Evolutionary conservation across 192 early-diverging fungal genomes (phyloP).

Genomic region (Umbelopsis ramanniana): DNA sequence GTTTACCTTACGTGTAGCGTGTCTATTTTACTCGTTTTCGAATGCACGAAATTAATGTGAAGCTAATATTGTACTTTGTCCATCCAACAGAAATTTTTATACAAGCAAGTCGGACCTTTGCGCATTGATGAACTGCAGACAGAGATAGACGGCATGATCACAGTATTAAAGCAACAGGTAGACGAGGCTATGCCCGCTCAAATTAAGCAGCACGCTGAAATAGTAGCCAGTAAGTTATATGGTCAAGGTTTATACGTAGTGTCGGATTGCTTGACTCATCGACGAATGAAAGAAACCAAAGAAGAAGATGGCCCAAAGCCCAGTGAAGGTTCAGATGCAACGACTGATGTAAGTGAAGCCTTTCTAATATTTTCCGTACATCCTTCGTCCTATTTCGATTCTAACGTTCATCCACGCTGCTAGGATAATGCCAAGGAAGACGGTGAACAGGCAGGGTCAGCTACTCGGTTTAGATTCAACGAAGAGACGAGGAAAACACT

Average conservation of each 20-base stretch:
- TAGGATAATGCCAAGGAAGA: conserved; percentile 10
- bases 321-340: not conserved
- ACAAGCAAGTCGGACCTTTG: conserved; percentile 32
- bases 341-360: not conserved
- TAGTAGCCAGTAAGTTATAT: conserved; percentile 25
- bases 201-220: conserved; percentile 17
- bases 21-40: not conserved
- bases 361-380: not conserved
- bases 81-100: conserved; percentile 32
- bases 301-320: not conserved
- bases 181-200: conserved; percentile 38
- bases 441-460: not conserved
- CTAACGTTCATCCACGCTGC: not conserved
- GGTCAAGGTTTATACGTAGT: not conserved
- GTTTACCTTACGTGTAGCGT: conserved; percentile 52
- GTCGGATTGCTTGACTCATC: too few relatives aligned
- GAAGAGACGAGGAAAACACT: conserved; percentile 30
- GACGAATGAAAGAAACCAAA: conserved; percentile 2
- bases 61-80: not conserved
- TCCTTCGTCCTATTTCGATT: too few relatives aligned
- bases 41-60: not conserved
- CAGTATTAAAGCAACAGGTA: conserved; percentile 23
- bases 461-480: conserved; percentile 40
- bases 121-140: conserved; percentile 30
- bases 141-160: conserved; percentile 34